Evolutionary conservation across 78 protist species (phyloP), one percentile per base, ranked within the genome.

Genomic region (Dictyostelium capitatum): DNA sequence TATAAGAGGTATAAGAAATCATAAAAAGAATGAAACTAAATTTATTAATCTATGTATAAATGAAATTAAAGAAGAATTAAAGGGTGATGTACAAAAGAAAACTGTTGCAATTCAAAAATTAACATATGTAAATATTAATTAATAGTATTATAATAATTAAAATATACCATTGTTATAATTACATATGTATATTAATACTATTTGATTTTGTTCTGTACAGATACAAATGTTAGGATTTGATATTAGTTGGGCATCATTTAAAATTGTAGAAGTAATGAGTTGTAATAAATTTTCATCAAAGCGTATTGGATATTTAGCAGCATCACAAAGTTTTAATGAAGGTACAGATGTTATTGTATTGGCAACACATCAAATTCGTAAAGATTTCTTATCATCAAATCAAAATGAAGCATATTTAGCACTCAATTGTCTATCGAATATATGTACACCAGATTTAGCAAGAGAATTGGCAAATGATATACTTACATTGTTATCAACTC

Each of bases 181-280:
- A n/a, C n/a, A n/a, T n/a, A n/a, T n/a, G n/a, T n/a, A n/a, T n/a
- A n/a, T n/a, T n/a, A n/a, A n/a, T n/a, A n/a, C n/a, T n/a, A n/a
- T n/a, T n/a, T n/a, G n/a, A n/a, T n/a, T n/a, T n/a, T n/a, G n/a
- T n/a, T n/a, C n/a, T n/a, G n/a, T n/a, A n/a, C 83, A 98, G 98
- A 79, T 98, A 80, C 95, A 97, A 28, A 98, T 98, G 99, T 87
- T 98, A 32, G 99, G 99, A 30, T 98, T 97, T 89, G 98, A 98
- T 94, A 95, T 96, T 89, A 59, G 87, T 32, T 98, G 97, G 96
- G 99, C 99, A 11, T 82, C 99, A 20, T 98, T 98, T 92, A 73
- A 98, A 81, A 85, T 97, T n/a, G 91, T 98, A 17, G 99, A 98
- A 75, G 99, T 98, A 19, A 97, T 98, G 99, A 74, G 92, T 30